These are phyloP conservation scores for Isatis tinctoria DNA, from an alignment of 345 rosid species.

Conservation along the genomic window DNA sequence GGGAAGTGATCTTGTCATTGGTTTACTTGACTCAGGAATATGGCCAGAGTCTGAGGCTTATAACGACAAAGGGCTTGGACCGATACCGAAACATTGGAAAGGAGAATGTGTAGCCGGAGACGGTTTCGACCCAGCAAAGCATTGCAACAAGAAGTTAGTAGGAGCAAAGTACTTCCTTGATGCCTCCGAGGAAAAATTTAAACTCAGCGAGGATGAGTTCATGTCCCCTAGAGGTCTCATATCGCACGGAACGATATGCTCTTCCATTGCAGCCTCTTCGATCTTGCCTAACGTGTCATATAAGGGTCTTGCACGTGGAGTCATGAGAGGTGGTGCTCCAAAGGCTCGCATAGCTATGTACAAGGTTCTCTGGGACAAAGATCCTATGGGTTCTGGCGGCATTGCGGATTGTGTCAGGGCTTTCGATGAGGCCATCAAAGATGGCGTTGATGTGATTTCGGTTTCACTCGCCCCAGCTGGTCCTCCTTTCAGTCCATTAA, in stretches of 20 bases:
- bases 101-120: slow-evolving; percentile 39
- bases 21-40: slow-evolving; percentile 32
- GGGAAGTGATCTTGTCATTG: slow-evolving; percentile 19
- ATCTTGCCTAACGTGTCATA: slow-evolving; percentile 32
- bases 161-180: slow-evolving; percentile 41
- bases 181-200: not conserved
- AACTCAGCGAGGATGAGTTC: slow-evolving; percentile 5
- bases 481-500: not conserved
- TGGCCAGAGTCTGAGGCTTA: slow-evolving; percentile 39
- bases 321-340: slow-evolving; percentile 41
- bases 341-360: slow-evolving; percentile 42
- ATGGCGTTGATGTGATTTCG: slow-evolving; percentile 24
- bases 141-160: slow-evolving; percentile 36
- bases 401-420: not conserved
- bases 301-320: slow-evolving; percentile 34
- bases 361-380: slow-evolving; percentile 22
- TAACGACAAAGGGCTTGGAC: slow-evolving; percentile 39
- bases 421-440: slow-evolving; percentile 28
- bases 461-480: not conserved
- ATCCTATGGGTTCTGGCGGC: accelerated
- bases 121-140: slow-evolving; percentile 25
- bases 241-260: slow-evolving; percentile 21
- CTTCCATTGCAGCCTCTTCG: slow-evolving; percentile 33
- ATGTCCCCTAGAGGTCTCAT: slow-evolving; percentile 28
- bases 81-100: slow-evolving; percentile 41